Base-by-base conservation (phyloP, 2,329 filamentous ascomycete species). In the Stemphylium beticola region DNA sequence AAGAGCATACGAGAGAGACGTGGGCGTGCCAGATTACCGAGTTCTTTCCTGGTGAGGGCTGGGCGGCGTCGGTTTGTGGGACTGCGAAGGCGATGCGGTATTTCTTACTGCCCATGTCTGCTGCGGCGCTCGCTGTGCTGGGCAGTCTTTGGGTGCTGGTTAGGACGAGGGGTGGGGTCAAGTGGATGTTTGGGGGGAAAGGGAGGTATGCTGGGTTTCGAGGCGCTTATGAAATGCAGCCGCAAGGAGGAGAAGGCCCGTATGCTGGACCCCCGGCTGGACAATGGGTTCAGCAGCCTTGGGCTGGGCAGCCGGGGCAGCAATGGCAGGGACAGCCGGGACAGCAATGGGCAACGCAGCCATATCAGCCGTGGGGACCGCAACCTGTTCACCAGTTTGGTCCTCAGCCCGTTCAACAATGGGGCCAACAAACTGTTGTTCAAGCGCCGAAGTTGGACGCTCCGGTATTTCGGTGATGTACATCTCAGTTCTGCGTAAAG, bases 181-280 rank as follows among this genome's bases (percentile, higher is more conserved):
- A 62, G 20, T 74, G 69, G 71, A 39, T 70, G 4, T 43, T 61
- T 39, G 65, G 68, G 9, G 68, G 71, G 1, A 62, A 66, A 39
- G 69, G 67, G 0, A 57, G 67, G 9, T 73, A 73, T 49, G 68
- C 47, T 31, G 71, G 55, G 4, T 71, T 74, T 37, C 55, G 64
- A 4, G 63, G 50, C 39, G 47, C 61, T 4, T 68, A 69, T 37
- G 68, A 72, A 52, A 56, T 69, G 60, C 50, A 60, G 11, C 51
- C 53, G 9, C 52, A 43, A 9, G 48, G 31, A 9, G 44, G 26
- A 15, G 4, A 31, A 11, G 38, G n/a, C n/a, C 38, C 43, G n/a
- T 54, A 48, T 49, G 26, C 18, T 44, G 46, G 49, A 12, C 47
- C 38, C 2, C 36, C 40, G 4, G 38, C 22, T 1, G 38, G 29